Conservation (phyloP, 129 eudicot species). For the Centaurea solstitialis region DNA sequence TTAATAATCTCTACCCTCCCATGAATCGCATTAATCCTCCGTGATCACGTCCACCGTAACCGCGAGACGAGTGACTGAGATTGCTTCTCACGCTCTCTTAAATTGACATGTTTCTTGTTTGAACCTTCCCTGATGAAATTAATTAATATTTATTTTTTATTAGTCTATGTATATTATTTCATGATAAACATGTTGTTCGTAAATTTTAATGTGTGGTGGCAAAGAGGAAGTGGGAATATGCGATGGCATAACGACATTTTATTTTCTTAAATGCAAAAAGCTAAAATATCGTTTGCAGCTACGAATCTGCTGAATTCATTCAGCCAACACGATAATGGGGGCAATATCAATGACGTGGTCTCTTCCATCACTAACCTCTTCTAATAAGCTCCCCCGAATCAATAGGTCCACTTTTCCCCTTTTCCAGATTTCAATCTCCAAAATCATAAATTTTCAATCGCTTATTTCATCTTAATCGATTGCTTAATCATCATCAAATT, state of each 20-base stretch:
- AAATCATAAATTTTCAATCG: not conserved
- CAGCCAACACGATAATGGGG: conserved; percentile 32
- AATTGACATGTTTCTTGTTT: no score
- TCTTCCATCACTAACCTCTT: conserved; percentile 45
- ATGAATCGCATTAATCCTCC: no score
- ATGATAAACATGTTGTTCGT: not conserved
- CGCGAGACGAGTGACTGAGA: no score
- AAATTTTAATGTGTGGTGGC: not conserved
- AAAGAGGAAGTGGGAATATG: conserved; percentile 25
- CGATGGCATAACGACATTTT: conserved; percentile 34
- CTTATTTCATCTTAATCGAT: not conserved
- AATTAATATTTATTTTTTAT: no score
- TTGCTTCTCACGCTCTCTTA: no score
- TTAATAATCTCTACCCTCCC: no score
- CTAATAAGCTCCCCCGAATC: conserved; percentile 52
- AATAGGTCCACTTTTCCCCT: conserved; percentile 40
- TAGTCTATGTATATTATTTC: not conserved
- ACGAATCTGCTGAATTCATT: not conserved
- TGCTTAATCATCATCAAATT: not conserved
- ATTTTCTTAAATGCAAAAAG: conserved; percentile 1
- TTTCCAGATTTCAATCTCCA: not conserved
- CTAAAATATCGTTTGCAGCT: not conserved
- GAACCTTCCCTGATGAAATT: no score
- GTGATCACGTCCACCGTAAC: no score
- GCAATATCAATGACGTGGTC: conserved; percentile 58